Evolutionary conservation across 257 asterid species (phyloP), one percentile per base, ranked within the genome.

Genomic region (Echites panduratus): DNA sequence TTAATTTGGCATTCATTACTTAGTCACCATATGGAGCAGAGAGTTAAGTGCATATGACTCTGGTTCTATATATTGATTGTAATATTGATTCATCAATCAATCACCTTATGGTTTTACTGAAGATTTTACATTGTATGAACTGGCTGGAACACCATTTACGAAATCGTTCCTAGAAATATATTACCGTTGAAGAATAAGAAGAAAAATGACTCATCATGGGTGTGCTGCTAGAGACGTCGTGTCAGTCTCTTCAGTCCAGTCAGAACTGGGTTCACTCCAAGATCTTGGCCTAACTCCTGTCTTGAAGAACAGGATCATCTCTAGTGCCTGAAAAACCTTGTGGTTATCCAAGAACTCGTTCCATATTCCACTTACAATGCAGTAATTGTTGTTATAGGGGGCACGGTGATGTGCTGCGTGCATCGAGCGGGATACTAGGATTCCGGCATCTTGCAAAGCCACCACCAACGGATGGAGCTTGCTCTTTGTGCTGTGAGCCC

Each of bases 331-430:
- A 72, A 93, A 90, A 2, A 88, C 73, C 75, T 73, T 87, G 4
- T 66, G 56, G 8, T 68, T 66, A 62, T 91, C 96, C 90, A 93
- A 27, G 8, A 76, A 2, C 70, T 73, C 71, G 43, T 89, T 89
- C 97, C 97, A 89, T 4, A 77, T 65, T 17, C 97, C 98, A 67
- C 98, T 93, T 44, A 93, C 96, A 16, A 89, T 91, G 81, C 96
- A 93, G 85, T 91, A 91, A 77, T 88, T 88, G 79, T 76, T 87
- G 86, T 89, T 84, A 13, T 85, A 88, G 26, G 98, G 98, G 10
- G 86, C 58, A 3, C 91, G 91, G 82, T 93, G 98, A 80, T 93
- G 98, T 13, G 88, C 89, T 69, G 79, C 88, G 73, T 93, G 98
- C 82, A 86, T 87, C 29, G 80, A 35, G 45, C 85, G 82, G 22